These are phyloP conservation scores for Coprinellus micaceus DNA, from an alignment of 768 basidiomycete genomes.

Conservation along the genomic window DNA sequence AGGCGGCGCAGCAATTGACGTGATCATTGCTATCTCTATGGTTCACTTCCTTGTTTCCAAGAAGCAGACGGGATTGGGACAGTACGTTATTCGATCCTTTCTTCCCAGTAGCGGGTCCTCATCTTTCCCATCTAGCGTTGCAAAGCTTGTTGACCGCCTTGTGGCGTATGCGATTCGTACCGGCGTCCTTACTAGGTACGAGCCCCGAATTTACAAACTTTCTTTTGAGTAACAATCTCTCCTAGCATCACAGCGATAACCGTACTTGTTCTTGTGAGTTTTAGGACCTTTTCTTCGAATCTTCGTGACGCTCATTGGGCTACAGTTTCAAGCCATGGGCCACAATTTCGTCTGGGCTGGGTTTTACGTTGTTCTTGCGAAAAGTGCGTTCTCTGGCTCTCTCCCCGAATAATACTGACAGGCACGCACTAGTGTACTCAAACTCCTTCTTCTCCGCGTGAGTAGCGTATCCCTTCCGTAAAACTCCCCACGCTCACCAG, in stretches of 20 bases:
- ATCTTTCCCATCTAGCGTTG: background rate
- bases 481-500: too few species aligned
- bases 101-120: background rate
- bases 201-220: background rate
- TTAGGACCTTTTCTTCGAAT: background rate
- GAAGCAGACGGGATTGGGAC: background rate
- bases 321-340: constrained; percentile 1
- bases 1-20: background rate
- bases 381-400: background rate
- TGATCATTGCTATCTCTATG: constrained; percentile 9
- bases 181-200: constrained; percentile 4
- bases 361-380: constrained; percentile 2
- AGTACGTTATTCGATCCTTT: background rate
- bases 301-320: background rate
- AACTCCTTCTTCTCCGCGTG: constrained; percentile 7
- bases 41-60: constrained; percentile 1
- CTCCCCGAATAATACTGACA: background rate
- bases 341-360: constrained; percentile 2
- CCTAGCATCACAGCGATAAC: constrained; percentile 1
- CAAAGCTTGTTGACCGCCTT: constrained; percentile 1
- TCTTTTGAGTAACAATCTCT: background rate
- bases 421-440: constrained; percentile 1
- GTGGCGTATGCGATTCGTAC: constrained; percentile 3
- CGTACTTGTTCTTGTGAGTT: constrained; percentile 1
- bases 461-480: background rate